Evolutionary conservation across 768 basidiomycete species (phyloP).

Genomic region (Hydnum rufescens): DNA sequence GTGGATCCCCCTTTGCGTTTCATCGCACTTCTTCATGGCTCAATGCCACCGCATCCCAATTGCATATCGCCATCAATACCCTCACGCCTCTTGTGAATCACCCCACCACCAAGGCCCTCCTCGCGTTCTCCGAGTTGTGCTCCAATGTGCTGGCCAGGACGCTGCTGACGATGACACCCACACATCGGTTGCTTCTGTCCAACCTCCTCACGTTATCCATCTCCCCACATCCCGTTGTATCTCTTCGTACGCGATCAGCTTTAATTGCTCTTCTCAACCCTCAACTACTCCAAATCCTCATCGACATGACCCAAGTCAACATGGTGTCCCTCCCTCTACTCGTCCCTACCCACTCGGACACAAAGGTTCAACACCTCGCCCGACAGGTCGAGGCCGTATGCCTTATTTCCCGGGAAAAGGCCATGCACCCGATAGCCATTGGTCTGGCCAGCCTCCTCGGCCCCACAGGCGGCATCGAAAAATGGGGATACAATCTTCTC

Average conservation of each 20-base stretch:
- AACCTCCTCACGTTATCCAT: constrained; percentile 55
- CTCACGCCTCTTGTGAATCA: constrained; percentile 54
- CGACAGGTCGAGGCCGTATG: constrained; percentile 54
- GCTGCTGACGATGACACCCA: constrained; percentile 41
- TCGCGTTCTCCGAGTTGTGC: constrained; percentile 37
- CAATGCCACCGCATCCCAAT: constrained; percentile 57
- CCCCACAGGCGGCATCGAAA: constrained; percentile 65
- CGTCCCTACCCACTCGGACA: constrained; percentile 47
- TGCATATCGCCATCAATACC: constrained; percentile 64
- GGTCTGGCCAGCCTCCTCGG: constrained; percentile 50
- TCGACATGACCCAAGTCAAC: constrained; percentile 42
- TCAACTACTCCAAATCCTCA: constrained; percentile 33
- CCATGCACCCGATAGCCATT: constrained; percentile 15
- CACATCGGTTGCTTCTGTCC: constrained; percentile 45
- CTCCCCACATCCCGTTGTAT: constrained; percentile 35
- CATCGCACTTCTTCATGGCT: constrained; percentile 59
- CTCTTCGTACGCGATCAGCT: constrained; percentile 26
- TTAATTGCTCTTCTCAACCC: constrained; percentile 31
- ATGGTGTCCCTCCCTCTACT: constrained; percentile 53
- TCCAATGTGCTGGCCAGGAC: constrained; percentile 33
- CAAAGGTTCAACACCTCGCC: constrained; percentile 50
- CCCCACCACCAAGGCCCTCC: constrained; percentile 43
- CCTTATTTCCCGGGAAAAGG: constrained; percentile 27
- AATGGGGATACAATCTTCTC: constrained; percentile 80
- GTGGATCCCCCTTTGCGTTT: constrained; percentile 21